Evolutionary conservation across 352 stramenopile genomes (phyloP), one percentile per base, ranked within the genome.

Genomic region (Pythium vanterpoolii): DNA sequence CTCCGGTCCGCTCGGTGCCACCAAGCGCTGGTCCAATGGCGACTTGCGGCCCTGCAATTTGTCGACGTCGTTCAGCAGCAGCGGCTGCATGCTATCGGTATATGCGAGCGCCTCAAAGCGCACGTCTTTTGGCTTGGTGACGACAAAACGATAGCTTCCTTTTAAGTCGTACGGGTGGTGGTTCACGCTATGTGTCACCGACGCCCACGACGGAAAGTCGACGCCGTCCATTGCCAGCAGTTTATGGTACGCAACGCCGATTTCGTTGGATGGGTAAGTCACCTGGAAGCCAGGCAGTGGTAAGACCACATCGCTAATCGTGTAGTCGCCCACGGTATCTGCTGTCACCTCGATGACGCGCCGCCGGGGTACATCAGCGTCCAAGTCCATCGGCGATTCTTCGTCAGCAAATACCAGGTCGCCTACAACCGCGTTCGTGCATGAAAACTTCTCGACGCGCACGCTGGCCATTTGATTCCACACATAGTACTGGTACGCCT

Each of bases 391-490:
- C 16, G 33, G 33, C 10, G 28, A 18, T 46, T n/a, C 27, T n/a
- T 60, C 40, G 5, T 61, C 30, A 1, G 45, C 56, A 49, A 62
- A 62, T 9, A 62, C 56, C n/a, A 62, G 31, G 28, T 57, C 50
- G 50, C 50, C 50, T 13, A 48, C 50, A 9, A 28, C 10, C 19
- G 50, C 50, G 34, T 14, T 26, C 5, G 34, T 48, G 3, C 36
- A 24, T 8, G 50, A 57, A 21, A 57, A 27, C 38, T 57, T 83
- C 13, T 87, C 74, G 18, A 98, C 76, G 10, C 96, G 80, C 58
- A 93, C 65, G 50, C 90, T 98, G 36, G 91, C 93, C 61, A 96
- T 96, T 64, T 92, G 72, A 74, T 99, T 99, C 93, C 93, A 99
- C 26, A 98, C 72, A 50, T 97, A 96, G 59, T 89, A 87, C 71